Conservation (phyloP, 306 rosid species). For the Prunus kanzakura region DNA sequence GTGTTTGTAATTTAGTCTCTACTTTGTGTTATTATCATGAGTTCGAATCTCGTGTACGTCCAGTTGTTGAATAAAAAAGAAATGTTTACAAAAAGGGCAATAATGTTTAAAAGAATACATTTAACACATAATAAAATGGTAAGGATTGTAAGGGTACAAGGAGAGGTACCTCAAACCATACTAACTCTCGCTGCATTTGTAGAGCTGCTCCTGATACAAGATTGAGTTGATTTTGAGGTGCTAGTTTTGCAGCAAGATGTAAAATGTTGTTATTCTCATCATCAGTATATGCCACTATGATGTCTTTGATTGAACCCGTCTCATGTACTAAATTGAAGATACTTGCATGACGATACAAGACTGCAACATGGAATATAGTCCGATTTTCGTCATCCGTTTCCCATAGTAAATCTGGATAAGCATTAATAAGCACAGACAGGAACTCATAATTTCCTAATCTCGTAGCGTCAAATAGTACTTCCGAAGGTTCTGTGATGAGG, state of each 20-base stretch:
- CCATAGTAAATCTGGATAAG: constrained; percentile 25
- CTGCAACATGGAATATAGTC: constrained; percentile 29
- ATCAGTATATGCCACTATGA: not conserved
- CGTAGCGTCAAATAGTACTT: constrained; percentile 20
- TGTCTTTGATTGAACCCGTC: constrained; percentile 16
- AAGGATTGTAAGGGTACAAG: too few species aligned
- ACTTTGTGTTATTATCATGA: too few species aligned
- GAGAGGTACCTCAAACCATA: constrained; percentile 28
- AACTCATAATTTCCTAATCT: constrained; percentile 29
- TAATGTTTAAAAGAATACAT: too few species aligned
- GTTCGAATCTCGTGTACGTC: too few species aligned
- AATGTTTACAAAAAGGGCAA: too few species aligned
- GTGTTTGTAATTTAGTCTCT: too few species aligned
- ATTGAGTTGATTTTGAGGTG: constrained; percentile 20
- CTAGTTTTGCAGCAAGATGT: constrained; percentile 24
- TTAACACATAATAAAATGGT: too few species aligned
- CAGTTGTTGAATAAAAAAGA: too few species aligned
- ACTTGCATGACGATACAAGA: constrained; percentile 20
- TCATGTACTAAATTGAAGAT: constrained; percentile 27
- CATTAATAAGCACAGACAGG: constrained; percentile 13
- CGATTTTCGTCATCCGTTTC: constrained; percentile 1
- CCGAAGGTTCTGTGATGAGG: not conserved
- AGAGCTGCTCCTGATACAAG: constrained; percentile 34
- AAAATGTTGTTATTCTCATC: constrained; percentile 16
- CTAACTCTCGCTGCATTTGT: constrained; percentile 34